Evolutionary conservation across 2,329 filamentous ascomycete species (phyloP).

Genomic region (Aurifilum marmelostoma): DNA sequence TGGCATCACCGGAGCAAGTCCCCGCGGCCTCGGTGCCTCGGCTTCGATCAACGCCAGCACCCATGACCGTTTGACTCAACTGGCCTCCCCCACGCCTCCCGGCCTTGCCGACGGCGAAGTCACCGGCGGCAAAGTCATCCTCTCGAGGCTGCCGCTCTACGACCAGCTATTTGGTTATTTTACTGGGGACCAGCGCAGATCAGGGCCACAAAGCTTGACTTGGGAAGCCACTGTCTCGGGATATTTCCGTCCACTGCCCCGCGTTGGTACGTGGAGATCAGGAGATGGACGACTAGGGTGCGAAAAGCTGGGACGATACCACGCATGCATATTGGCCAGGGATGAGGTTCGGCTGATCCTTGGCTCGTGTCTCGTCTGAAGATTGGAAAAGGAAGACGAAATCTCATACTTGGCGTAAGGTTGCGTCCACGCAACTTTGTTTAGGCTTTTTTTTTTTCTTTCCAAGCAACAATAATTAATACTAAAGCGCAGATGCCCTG

Average conservation of each 20-base stretch:
- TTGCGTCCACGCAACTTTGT: background rate
- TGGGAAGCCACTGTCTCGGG: background rate
- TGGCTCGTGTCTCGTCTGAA: background rate
- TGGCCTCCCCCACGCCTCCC: no score
- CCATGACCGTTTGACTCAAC: background rate
- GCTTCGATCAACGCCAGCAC: background rate
- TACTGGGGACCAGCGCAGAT: background rate
- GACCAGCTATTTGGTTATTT: background rate
- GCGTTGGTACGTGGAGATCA: background rate
- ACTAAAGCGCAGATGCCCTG: background rate
- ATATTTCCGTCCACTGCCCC: background rate
- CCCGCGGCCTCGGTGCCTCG: background rate
- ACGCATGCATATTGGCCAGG: background rate
- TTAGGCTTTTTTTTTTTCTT: background rate
- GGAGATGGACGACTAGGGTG: background rate
- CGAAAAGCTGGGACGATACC: background rate
- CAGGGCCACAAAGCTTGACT: background rate
- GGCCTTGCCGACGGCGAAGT: background rate
- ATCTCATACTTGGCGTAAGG: background rate
- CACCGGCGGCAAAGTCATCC: background rate
- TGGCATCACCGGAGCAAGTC: background rate
- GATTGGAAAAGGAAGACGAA: background rate
- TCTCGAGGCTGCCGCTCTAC: background rate
- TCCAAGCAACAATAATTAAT: no score
- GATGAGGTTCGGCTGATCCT: background rate